Conservation (phyloP, 202 grass and related monocot species). For the Zizania palustris region DNA sequence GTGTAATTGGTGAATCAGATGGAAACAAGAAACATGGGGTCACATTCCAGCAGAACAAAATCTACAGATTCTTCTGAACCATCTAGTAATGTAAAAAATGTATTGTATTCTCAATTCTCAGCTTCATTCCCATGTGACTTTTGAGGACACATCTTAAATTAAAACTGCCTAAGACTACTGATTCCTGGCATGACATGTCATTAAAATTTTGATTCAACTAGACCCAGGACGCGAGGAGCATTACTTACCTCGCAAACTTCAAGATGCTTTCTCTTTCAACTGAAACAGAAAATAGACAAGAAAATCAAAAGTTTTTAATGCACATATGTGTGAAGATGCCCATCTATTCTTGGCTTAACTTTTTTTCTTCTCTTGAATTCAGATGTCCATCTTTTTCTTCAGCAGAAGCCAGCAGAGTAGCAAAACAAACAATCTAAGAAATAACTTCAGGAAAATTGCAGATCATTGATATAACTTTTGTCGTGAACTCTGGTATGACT, state of each 20-base stretch:
- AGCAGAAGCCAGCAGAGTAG: not conserved
- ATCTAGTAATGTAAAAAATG: slow-evolving; percentile 44
- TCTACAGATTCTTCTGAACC: slow-evolving; percentile 46
- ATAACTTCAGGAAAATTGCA: not conserved
- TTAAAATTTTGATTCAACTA: slow-evolving; percentile 41
- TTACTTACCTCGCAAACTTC: slow-evolving; percentile 51
- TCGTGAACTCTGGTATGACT: not conserved
- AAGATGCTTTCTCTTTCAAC: slow-evolving; percentile 36
- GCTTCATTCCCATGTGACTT: slow-evolving; percentile 52
- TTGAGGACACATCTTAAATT: slow-evolving; percentile 33
- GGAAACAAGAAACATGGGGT: slow-evolving; percentile 38
- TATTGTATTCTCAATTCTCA: slow-evolving; percentile 32
- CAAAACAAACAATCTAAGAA: slow-evolving; percentile 14
- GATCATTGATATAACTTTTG: not conserved
- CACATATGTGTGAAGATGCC: slow-evolving; percentile 34
- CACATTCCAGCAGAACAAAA: slow-evolving; percentile 53
- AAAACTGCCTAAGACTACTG: slow-evolving; percentile 1
- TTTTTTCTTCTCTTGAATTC: slow-evolving; percentile 18
- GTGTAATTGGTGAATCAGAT: slow-evolving; percentile 4
- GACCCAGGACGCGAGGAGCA: slow-evolving; percentile 56
- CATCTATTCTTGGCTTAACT: not conserved
- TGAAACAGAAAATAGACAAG: slow-evolving; percentile 22
- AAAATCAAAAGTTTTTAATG: slow-evolving; percentile 45
- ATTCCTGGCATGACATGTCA: slow-evolving; percentile 17
- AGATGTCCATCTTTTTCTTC: slow-evolving; percentile 15